Base-by-base conservation (phyloP, 768 basidiomycete genomes). In the Amanita rimosa region DNA sequence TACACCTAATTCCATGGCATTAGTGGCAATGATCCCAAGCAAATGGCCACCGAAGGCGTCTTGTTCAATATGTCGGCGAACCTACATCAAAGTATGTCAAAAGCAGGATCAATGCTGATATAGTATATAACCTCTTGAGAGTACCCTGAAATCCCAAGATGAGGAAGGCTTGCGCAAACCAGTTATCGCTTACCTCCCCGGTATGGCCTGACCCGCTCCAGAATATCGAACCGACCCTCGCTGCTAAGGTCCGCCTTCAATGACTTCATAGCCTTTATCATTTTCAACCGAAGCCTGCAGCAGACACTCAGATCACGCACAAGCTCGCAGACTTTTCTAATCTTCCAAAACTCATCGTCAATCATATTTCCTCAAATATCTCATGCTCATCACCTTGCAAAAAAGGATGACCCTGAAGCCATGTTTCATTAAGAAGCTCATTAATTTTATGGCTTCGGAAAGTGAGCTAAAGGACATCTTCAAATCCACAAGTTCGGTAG, bases 1-100 rank as follows among this genome's bases (percentile, higher is more conserved):
- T n/a, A 92, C 83, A 11, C 90, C 90, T 6, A 94, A 76, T 62
- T 95, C 92, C 10, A 94, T 73, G 0, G 91, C 91, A 56, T 91
- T 94, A 0, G 91, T 95, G 0, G 90, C 86, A 29, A 95, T 74
- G 39, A 94, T 84, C 10, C 92, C 91, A 0, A 95, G 75, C 8
- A 94, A 69, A 53, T 78, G 73, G 2, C 90, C 89, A 1, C 81
- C 79, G 58, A 95, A 95, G 4, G 92, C 91, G 57, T 93, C 85
- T 39, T 76, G 70, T 62, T 95, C 91, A 44, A 94, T 93, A 52
- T 68, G 72, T 21, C 91, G 78, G 22, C 91, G 80, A 57, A 92
- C 91, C 82, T 88, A 31, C 4, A n/a, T 31, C 14, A 19, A 21
- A 19, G 2, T 24, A 19, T 48, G 11, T 42, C 19, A 46, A 17